Percentiles rank a stretch among this genome's conserved stretches.
Conservation (phyloP, 345 rosid species). For the Ceriops decandra region DNA sequence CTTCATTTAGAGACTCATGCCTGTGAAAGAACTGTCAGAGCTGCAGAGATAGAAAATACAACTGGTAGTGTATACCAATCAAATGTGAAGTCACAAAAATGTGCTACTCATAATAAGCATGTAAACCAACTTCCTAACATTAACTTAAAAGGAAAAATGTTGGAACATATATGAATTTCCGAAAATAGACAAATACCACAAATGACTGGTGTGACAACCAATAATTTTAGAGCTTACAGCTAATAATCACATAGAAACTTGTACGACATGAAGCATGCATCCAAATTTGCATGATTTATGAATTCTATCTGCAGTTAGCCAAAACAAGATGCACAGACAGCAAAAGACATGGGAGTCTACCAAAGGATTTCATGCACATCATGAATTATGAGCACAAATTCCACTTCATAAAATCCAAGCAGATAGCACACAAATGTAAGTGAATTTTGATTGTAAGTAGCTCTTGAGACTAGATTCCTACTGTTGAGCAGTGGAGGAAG, state of each 20-base stretch:
- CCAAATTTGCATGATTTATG: no score
- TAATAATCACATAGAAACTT: no score
- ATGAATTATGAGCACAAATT: neutral
- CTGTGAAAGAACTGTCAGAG: slow-evolving; percentile 27
- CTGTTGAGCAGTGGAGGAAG: slow-evolving; percentile 45
- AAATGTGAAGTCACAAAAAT: neutral
- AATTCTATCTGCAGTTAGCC: no score
- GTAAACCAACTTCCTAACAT: neutral
- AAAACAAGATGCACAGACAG: no score
- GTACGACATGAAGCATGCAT: no score
- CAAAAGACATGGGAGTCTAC: no score
- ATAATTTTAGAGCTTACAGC: neutral
- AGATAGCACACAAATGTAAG: neutral
- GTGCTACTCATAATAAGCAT: slow-evolving; percentile 1
- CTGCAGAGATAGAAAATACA: slow-evolving; percentile 31
- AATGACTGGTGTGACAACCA: neutral
- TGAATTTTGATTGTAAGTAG: neutral
- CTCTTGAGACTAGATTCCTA: slow-evolving; percentile 7
- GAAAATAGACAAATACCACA: neutral
- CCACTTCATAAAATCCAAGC: neutral
- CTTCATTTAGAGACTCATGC: slow-evolving; percentile 38
- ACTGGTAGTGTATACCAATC: slow-evolving; percentile 9
- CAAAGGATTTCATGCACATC: no score
- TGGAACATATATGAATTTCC: neutral
- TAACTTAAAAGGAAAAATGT: neutral